Conservation (phyloP, 495 filamentous ascomycete genomes). For the Neurospora sp. region DNA sequence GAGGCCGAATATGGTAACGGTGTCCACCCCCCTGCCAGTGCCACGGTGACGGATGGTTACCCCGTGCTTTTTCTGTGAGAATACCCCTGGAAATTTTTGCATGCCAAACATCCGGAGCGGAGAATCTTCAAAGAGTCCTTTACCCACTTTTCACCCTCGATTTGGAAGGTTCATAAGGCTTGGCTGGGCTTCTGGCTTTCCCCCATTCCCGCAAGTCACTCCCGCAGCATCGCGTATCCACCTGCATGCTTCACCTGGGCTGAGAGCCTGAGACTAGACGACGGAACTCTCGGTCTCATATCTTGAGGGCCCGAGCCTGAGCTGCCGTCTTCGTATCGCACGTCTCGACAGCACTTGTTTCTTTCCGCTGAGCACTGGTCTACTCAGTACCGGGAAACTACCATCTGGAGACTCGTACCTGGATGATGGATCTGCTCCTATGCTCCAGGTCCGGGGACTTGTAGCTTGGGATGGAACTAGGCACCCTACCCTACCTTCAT, state of each 20-base stretch:
- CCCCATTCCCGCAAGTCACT: not conserved
- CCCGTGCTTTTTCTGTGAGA: slow-evolving; percentile 4
- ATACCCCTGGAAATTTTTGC: not conserved
- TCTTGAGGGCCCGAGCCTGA: not conserved
- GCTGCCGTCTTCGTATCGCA: not conserved
- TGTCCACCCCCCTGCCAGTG: slow-evolving; percentile 9
- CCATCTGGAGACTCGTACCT: not conserved
- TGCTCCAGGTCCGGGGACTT: not conserved
- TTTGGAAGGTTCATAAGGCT: no score
- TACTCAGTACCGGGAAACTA: not conserved
- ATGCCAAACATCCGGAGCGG: not conserved
- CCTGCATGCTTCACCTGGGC: not conserved
- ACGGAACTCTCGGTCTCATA: not conserved
- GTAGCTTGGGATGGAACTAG: not conserved
- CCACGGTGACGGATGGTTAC: slow-evolving; percentile 9
- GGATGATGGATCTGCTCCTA: not conserved
- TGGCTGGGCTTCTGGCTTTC: no score
- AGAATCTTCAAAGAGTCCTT: not conserved
- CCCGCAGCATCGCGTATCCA: not conserved
- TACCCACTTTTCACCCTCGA: no score
- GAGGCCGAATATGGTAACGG: slow-evolving; percentile 15
- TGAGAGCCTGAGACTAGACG: not conserved
- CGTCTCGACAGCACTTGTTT: not conserved
- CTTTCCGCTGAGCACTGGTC: not conserved
- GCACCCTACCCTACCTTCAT: not conserved